Base-by-base conservation (phyloP, 2,329 filamentous ascomycete genomes). In the Diplodia mutila region DNA sequence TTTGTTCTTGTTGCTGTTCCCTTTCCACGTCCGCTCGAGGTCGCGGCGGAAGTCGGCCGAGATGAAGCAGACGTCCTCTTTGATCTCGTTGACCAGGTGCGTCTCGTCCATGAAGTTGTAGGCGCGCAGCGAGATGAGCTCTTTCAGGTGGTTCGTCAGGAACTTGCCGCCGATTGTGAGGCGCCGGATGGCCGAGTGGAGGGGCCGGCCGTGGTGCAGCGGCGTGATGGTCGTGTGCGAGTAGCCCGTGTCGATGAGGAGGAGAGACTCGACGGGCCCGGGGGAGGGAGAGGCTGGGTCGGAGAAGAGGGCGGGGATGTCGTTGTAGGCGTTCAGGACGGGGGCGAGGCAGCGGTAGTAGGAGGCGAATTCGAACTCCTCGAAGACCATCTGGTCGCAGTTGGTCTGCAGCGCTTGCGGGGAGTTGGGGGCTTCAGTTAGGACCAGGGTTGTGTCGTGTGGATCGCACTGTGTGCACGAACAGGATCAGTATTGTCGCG, bases 81-180 rank as follows among this genome's bases (percentile, higher is more conserved):
- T 99, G 79, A 98, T 94, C 78, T 97, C 92, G 74, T 97, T 97
- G 76, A 97, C 93, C 61, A 98, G 90, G 77, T 96, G 90, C 0
- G 91, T 90, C 73, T 99, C 95, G 77, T 97, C 94, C 70, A 95
- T 89, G 88, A 99, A 94, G 77, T 97, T 94, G 79, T 96, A 97
- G 75, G 97, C 93, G 7, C 95, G 90, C 16, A 96, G 85, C 1
- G 94, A 97, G 21, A 98, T 88, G 18, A 97, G 85, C 67, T 95
- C 91, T 57, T 95, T 94, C 39, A 99, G 85, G 76, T 97, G 91
- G 77, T 98, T 98, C 25, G 94, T 97, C 69, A 99, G 82, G 63
- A 97, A 87, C 79, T 97, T 98, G 67, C 95, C 95, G 52, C 95
- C 95, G 7, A 98, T 86, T 66, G 97, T 93, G 55, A 99, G 87